These are phyloP conservation scores for Parathielavia hyrcaniae DNA, from an alignment of 495 filamentous ascomycete genomes.

Conservation along the genomic window DNA sequence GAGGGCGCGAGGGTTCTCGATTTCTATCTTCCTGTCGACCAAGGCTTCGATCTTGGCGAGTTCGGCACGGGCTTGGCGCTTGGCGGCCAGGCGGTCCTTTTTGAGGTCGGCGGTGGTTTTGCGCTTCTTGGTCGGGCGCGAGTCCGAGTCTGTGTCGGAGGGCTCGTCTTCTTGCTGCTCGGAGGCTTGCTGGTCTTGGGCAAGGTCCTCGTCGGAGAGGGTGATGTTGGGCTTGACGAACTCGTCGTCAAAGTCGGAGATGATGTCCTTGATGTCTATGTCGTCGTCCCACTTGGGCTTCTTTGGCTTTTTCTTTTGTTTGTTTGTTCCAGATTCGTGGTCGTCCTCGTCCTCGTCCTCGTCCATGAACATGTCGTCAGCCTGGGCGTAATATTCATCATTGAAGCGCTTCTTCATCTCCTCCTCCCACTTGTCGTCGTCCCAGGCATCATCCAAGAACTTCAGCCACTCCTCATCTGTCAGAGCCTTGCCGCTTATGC, in stretches of 20 bases:
- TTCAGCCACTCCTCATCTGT: conserved; percentile 71
- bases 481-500: conserved; percentile 60
- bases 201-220: conserved; percentile 44
- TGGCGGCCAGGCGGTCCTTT: conserved; percentile 61
- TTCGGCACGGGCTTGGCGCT: conserved; percentile 68
- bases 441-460: conserved; percentile 79
- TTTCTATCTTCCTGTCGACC: conserved; percentile 74
- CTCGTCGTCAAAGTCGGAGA: conserved; percentile 74
- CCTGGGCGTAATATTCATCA: conserved; percentile 76
- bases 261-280: conserved; percentile 87
- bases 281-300: conserved; percentile 97
- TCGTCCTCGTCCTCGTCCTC: conserved; percentile 37
- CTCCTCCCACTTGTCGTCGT: conserved; percentile 77
- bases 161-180: conserved; percentile 26
- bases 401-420: conserved; percentile 85
- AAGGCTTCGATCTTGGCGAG: conserved; percentile 76
- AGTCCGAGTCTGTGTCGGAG: conserved; percentile 21
- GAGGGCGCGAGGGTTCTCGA: conserved; percentile 56
- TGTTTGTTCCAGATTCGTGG: conserved; percentile 22
- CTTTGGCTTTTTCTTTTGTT: conserved; percentile 55
- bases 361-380: conserved; percentile 42
- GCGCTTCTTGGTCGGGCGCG: conserved; percentile 47
- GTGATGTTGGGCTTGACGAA: conserved; percentile 48
- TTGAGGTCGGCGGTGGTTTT: conserved; percentile 59
- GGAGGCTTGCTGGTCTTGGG: conserved; percentile 32